A percentile compares a stretch with the other conserved stretches of the same genome.
Evolutionary conservation across 495 filamentous ascomycete species (phyloP).

Genomic region (Diplogelasinospora grovesii): DNA sequence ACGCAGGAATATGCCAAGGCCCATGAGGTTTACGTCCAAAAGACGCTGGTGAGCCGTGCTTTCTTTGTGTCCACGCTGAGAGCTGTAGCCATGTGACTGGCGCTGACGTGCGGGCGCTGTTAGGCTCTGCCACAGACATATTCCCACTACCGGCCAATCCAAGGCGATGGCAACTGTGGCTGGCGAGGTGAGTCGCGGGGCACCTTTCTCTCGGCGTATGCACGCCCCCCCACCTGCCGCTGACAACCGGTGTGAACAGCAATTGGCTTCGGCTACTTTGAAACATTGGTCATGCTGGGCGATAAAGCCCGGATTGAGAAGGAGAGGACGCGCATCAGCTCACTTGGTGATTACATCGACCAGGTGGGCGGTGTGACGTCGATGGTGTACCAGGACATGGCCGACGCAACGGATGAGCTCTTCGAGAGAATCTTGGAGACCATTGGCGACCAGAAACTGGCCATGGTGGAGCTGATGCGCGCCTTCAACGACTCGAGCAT

Average conservation of each 20-base stretch:
- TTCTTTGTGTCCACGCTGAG: too few species aligned
- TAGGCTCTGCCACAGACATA: conserved; percentile 80
- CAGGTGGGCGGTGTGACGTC: conserved; percentile 59
- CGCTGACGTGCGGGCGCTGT: too few species aligned
- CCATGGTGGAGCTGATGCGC: conserved; percentile 53
- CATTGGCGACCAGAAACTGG: conserved; percentile 49
- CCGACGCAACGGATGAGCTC: conserved; percentile 63
- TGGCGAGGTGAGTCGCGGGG: conserved; percentile 80
- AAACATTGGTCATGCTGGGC: conserved; percentile 63
- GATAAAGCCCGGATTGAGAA: conserved; percentile 56
- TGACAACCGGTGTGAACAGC: conserved; percentile 46
- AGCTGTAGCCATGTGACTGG: too few species aligned
- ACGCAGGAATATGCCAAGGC: conserved; percentile 86
- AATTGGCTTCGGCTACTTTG: conserved; percentile 88
- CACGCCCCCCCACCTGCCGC: too few species aligned
- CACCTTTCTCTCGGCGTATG: not conserved
- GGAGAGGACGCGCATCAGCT: conserved; percentile 65
- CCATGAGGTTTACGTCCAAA: conserved; percentile 74
- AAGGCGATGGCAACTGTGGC: conserved; percentile 93
- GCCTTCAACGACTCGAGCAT: conserved; percentile 65
- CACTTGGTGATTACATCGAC: conserved; percentile 59
- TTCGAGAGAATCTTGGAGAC: conserved; percentile 53
- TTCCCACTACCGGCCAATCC: conserved; percentile 78
- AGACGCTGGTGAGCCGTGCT: conserved; percentile 65
- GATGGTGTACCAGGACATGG: conserved; percentile 75